Base-by-base conservation (phyloP, 257 asterid genomes). In the Solanum bulbocastanum region DNA sequence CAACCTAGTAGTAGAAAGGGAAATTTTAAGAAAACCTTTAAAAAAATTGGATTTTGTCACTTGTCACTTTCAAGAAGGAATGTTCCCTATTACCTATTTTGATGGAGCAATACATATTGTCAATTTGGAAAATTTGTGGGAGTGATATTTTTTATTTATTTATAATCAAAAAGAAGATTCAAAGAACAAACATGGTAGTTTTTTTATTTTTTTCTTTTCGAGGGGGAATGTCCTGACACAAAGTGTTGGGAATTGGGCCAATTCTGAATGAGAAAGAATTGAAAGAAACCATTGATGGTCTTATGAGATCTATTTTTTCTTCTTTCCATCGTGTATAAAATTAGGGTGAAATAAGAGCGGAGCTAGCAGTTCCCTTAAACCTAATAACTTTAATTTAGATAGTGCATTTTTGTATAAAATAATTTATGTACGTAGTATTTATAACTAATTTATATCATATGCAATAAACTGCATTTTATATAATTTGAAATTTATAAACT, bases 211-310 rank as follows among this genome's bases (percentile, higher is more conserved):
- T 15, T 2, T 15, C 9, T 52, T 52, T 69, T 71, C 30, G 39
- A 83, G 27, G 74, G 86, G 86, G 87, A 86, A 62, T 89, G 87
- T 88, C 83, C 23, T 44, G 71, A n/a, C 65, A 58, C 44, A 25
- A 89, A 88, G 87, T 89, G 91, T 89, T 90, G 87, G 75, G 62
- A 81, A 22, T 37, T 75, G 93, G 91, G 42, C 89, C 89, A 85
- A 74, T 73, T 71, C 8, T 87, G 88, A 90, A 75, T 87, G 89
- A 75, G 82, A 84, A 71, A 73, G 89, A 79, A 74, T 86, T 62
- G 42, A 44, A 88, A 88, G 89, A 90, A 69, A 86, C 71, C 87
- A 84, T 87, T 23, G 90, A 91, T 86, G 90, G 86, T 35, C 88
- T 90, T 87, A 89, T 65, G 22, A 74, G 87, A 87, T 88, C 62